Evolutionary conservation across 768 basidiomycete species (phyloP), one percentile per base, ranked within the genome.

Genomic region (Leccinum boreale): DNA sequence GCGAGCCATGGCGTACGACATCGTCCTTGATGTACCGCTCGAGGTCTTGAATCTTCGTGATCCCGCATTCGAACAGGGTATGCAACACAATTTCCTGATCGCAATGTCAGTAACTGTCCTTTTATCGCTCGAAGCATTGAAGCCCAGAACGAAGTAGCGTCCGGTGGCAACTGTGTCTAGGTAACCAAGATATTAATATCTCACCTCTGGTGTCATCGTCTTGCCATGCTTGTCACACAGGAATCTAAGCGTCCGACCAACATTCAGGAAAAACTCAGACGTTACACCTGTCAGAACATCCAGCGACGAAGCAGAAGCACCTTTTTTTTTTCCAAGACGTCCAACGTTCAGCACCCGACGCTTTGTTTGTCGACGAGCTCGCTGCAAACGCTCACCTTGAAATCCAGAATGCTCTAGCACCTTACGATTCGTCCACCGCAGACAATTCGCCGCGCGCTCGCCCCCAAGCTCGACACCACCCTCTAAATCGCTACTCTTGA

Each of bases 71-170:
- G 62, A 94, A 92, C 17, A 98, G 76, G 1, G 92, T 89, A 70
- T 96, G 93, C 2, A 94, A 80, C 36, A 96, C 86, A 33, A 97
- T 95, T 85, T 96, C 93, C 93, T 96, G 58, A n/a, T 45, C 33
- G 55, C 19, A 36, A 46, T 54, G 44, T 17, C n/a, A 58, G 42
- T 55, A 45, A 56, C 49, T 64, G 58, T 21, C 55, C 53, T 42
- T 53, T 46, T 47, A 33, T 44, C 9, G 21, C n/a, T 29, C 26
- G 17, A 55, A 29, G 26, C 42, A 23, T 28, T 52, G 39, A 52
- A 19, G 50, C 21, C 39, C 9, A 39, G 36, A 39, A 50, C 10
- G 19, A 53, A 45, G 42, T 33, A 46, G 31, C 56, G 24, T 17
- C 31, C 46, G 31, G 44, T 28, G 47, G 29, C 39, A 52, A 49